These are phyloP conservation scores for Pythium rhizo-oryzae DNA, from an alignment of 352 stramenopile genomes.

Conservation along the genomic window DNA sequence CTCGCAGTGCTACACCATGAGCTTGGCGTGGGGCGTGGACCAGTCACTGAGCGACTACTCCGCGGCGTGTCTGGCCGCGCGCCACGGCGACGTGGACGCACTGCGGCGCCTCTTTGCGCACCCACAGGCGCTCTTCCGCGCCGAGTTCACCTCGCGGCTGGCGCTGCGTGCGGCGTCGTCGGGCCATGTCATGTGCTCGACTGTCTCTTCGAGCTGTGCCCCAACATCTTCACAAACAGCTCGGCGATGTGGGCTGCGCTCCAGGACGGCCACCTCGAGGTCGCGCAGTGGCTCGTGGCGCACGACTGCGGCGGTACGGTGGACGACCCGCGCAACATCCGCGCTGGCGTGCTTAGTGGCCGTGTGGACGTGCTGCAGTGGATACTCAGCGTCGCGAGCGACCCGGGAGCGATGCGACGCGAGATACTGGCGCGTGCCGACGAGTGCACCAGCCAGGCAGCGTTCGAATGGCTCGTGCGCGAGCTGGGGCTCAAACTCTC, in stretches of 20 bases:
- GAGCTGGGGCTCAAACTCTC: not conserved
- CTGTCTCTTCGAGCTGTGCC: not conserved
- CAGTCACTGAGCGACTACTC: not conserved
- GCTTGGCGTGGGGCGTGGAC: not conserved
- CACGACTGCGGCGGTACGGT: not conserved
- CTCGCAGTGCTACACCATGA: constrained; percentile 1
- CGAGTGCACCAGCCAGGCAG: not conserved
- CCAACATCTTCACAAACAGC: not conserved
- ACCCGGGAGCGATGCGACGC: not conserved
- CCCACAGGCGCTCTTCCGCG: not conserved
- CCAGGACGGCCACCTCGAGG: not conserved
- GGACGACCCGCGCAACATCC: not conserved
- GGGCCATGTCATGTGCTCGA: not conserved
- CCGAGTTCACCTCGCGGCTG: not conserved
- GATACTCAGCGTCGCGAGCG: not conserved
- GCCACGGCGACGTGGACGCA: not conserved
- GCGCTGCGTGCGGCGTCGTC: not conserved
- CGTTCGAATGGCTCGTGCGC: not conserved
- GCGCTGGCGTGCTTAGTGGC: not conserved
- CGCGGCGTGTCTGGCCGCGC: not conserved
- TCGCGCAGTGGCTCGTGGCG: not conserved
- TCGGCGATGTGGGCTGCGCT: not conserved
- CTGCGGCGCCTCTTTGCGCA: not conserved
- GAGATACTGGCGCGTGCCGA: not conserved
- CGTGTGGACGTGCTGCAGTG: constrained; percentile 6